Evolutionary conservation across 2,329 filamentous ascomycete genomes (phyloP).

Genomic region (Curvularia sp.): DNA sequence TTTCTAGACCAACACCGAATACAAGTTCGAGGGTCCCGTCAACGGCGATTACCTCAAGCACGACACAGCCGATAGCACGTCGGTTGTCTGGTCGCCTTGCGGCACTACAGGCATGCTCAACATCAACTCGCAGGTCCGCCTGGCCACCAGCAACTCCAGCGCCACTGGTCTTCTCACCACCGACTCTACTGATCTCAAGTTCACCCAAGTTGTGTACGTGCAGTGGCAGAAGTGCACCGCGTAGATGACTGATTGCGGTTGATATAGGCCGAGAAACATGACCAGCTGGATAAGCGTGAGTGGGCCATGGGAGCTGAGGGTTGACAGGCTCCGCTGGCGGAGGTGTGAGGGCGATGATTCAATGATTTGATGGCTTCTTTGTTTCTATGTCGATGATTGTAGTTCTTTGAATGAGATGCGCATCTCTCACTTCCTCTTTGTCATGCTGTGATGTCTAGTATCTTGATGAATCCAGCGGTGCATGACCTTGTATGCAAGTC

Average conservation of each 20-base stretch:
- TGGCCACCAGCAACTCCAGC: conserved; percentile 42
- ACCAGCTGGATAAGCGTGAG: conserved; percentile 20
- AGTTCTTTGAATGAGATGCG: conserved; percentile 20
- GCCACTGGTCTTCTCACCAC: conserved; percentile 55
- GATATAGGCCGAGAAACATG: conserved; percentile 10
- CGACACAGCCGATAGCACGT: conserved; percentile 54
- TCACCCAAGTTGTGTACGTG: conserved; percentile 55
- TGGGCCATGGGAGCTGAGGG: conserved; percentile 11
- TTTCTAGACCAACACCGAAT: conserved; percentile 46
- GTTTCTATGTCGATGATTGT: conserved; percentile 11
- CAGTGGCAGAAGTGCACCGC: conserved; percentile 54
- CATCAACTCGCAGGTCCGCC: conserved; percentile 61
- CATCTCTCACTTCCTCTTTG: conserved; percentile 6
- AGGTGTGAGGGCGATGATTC: conserved; percentile 10
- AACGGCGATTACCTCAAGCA: conserved; percentile 51
- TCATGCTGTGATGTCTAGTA: conserved; percentile 4
- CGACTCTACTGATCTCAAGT: conserved; percentile 60
- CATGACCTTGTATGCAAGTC: not conserved
- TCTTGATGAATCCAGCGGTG: not conserved
- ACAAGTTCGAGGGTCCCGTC: conserved; percentile 52
- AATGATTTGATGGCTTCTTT: conserved; percentile 11
- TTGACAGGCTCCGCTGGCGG: conserved; percentile 16
- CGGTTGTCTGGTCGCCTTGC: conserved; percentile 62
- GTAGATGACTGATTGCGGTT: conserved; percentile 27
- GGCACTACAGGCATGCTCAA: conserved; percentile 59